These are phyloP conservation scores for Lactifluus volemus DNA, from an alignment of 768 basidiomycete genomes.

Conservation along the genomic window DNA sequence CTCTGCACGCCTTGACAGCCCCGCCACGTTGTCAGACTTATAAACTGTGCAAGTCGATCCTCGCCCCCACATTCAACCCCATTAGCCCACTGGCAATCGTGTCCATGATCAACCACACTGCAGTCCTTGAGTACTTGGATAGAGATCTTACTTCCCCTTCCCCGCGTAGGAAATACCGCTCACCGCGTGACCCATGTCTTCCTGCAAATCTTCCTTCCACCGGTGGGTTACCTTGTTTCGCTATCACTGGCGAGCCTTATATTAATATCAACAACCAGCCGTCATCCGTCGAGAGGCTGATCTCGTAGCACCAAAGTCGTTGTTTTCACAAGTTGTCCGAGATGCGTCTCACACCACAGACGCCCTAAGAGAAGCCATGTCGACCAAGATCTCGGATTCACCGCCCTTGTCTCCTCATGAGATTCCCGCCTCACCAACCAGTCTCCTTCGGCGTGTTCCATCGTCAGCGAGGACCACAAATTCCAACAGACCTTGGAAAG, in stretches of 20 bases:
- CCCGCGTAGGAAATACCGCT: constrained; percentile 28
- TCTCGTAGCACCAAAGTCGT: constrained; percentile 44
- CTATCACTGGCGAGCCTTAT: not conserved
- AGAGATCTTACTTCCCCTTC: not conserved
- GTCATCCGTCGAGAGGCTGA: constrained; percentile 69
- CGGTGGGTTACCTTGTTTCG: constrained; percentile 33
- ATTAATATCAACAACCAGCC: constrained; percentile 33
- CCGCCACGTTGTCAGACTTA: not conserved
- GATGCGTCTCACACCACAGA: constrained; percentile 25
- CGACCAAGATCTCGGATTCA: constrained; percentile 31
- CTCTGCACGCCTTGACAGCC: not conserved
- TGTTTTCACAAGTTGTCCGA: constrained; percentile 42
- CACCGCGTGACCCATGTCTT: constrained; percentile 47
- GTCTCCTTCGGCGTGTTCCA: constrained; percentile 17
- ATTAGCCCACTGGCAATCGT: not conserved
- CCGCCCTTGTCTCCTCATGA: constrained; percentile 14
- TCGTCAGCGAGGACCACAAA: constrained; percentile 18
- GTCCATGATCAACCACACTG: constrained; percentile 17
- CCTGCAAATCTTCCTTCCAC: constrained; percentile 61
- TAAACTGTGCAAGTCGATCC: not conserved
- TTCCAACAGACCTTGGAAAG: constrained; percentile 15
- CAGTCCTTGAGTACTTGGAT: constrained; percentile 13
- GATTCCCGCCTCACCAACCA: constrained; percentile 6
- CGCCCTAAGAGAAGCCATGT: constrained; percentile 14
- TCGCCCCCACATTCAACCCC: not conserved